Evolutionary conservation across 75 land plant species (phyloP).

Genomic region (Picea glauca): DNA sequence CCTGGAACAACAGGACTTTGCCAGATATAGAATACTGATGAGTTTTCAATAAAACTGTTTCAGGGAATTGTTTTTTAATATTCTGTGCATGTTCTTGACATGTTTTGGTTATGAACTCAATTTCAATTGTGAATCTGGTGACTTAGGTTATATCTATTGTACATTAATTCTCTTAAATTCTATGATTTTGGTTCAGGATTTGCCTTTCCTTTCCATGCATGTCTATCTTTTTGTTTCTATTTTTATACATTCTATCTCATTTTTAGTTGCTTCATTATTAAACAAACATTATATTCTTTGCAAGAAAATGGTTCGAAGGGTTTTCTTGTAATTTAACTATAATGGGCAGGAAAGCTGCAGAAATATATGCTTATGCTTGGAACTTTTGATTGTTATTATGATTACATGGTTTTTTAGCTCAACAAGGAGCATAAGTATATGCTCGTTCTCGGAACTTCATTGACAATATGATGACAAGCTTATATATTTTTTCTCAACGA

Average conservation of each 20-base stretch:
- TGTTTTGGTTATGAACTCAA: background rate
- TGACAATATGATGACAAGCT: background rate
- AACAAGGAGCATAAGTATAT: too few species aligned
- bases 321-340: too few species aligned
- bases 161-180: background rate
- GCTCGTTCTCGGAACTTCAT: background rate
- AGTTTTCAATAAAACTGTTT: background rate
- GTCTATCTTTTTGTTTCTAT: background rate
- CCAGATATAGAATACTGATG: too few species aligned
- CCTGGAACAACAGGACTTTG: too few species aligned
- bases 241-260: too few species aligned
- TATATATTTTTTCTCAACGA: background rate
- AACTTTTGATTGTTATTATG: too few species aligned
- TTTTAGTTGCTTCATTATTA: too few species aligned
- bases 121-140: background rate
- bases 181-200: background rate
- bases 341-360: too few species aligned
- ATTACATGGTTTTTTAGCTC: too few species aligned
- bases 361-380: too few species aligned
- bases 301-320: background rate
- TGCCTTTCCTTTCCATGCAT: background rate
- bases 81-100: background rate
- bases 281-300: too few species aligned
- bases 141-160: too few species aligned
- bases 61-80: background rate